phyloP scores from a whole-genome alignment of 345 rosid genomes.

The Balakata baccata region DNA sequence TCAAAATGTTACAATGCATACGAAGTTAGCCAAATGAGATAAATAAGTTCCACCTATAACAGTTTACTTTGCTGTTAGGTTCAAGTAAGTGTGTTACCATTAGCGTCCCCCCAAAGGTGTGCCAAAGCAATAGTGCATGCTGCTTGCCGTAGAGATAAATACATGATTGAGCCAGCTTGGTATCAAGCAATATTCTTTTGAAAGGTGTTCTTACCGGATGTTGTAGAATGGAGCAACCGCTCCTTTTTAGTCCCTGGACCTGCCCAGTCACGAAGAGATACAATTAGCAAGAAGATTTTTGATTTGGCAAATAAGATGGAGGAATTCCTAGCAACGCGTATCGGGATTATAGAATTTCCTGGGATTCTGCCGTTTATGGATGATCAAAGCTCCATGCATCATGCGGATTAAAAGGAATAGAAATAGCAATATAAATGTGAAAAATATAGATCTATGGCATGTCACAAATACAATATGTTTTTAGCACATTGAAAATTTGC shows the following conservation, averaged over 20 bases:
- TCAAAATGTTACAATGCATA: too few relatives aligned
- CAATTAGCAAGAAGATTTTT: conserved; percentile 1
- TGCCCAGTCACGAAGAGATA: conserved; percentile 6
- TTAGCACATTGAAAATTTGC: neutral
- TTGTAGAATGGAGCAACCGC: conserved; percentile 13
- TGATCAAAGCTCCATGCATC: conserved; percentile 13
- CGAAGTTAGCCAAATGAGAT: too few relatives aligned
- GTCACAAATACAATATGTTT: neutral
- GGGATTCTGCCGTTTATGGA: neutral
- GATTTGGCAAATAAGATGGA: neutral
- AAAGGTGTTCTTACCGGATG: conserved; percentile 12
- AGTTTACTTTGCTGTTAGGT: conserved; percentile 4
- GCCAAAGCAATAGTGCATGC: conserved; percentile 11
- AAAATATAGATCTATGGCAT: too few relatives aligned
- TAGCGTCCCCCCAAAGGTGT: neutral
- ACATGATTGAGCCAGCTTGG: conserved; percentile 20
- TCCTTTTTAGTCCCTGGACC: conserved; percentile 10
- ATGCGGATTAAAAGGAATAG: neutral
- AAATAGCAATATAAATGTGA: neutral
- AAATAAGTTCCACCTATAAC: neutral
- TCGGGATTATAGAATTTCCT: neutral
- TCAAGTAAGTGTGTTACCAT: neutral
- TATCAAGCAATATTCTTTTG: conserved; percentile 7
- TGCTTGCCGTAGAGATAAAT: conserved; percentile 16
- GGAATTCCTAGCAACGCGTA: neutral